Conservation (phyloP, 345 rosid genomes). For the Sonneratia caseolaris region DNA sequence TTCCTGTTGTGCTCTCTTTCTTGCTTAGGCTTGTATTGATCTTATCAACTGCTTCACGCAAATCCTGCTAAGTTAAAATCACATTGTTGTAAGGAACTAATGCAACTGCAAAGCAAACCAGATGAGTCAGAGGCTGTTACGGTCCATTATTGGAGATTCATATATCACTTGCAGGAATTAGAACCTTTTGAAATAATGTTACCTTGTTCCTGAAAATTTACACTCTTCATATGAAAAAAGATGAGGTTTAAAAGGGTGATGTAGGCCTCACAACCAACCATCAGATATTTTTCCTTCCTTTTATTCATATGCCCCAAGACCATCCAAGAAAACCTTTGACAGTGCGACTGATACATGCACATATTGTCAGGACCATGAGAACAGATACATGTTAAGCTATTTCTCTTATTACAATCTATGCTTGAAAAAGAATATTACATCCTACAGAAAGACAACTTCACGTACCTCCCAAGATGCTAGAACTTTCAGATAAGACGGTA, state of each 20-base stretch:
- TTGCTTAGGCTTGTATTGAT: constrained; percentile 42
- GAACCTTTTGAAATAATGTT: background rate
- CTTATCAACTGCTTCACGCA: constrained; percentile 59
- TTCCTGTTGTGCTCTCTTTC: constrained; percentile 33
- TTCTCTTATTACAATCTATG: background rate
- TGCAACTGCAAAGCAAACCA: background rate
- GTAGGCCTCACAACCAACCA: background rate
- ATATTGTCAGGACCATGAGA: background rate
- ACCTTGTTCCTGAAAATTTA: background rate
- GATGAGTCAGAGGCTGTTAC: background rate
- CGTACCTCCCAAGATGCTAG: constrained; percentile 89
- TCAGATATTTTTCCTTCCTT: background rate
- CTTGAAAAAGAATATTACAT: background rate
- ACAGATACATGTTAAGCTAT: background rate
- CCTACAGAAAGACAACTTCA: background rate
- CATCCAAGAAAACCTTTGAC: background rate
- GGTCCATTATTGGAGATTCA: background rate
- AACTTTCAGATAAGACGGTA: constrained; percentile 63
- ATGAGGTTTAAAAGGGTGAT: background rate
- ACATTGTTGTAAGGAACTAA: background rate
- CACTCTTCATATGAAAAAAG: background rate
- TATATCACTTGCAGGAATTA: background rate
- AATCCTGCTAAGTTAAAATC: constrained; percentile 40
- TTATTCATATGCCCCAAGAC: background rate
- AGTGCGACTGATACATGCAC: background rate